Evolutionary conservation across 2,329 filamentous ascomycete genomes (phyloP).

Genomic region (Xylaria sp.): DNA sequence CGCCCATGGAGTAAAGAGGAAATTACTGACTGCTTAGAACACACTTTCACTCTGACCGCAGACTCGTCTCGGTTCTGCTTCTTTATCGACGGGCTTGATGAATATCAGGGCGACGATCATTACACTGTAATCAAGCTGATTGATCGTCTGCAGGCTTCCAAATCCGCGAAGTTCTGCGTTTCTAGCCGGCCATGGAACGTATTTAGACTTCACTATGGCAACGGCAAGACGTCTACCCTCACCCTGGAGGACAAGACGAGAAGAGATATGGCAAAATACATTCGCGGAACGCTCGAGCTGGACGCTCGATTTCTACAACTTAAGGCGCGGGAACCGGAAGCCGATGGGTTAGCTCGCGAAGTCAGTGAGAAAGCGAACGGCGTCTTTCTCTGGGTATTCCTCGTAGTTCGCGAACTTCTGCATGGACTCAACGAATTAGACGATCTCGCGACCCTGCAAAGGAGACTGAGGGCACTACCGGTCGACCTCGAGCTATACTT

Average conservation of each 20-base stretch:
- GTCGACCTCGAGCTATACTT: slow-evolving; percentile 19
- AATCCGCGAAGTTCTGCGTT: slow-evolving; percentile 19
- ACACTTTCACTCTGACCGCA: background rate
- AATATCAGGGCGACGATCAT: background rate
- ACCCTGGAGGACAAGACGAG: background rate
- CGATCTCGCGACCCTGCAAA: slow-evolving; percentile 2
- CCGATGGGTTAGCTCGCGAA: background rate
- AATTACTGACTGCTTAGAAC: background rate
- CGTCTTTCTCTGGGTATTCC: slow-evolving; percentile 21
- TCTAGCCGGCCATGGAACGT: slow-evolving; percentile 20
- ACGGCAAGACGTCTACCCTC: background rate
- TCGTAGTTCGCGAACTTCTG: slow-evolving; percentile 7
- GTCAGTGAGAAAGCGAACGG: slow-evolving; percentile 18
- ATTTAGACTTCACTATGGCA: slow-evolving; percentile 1
- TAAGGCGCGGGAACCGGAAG: background rate
- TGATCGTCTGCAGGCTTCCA: background rate
- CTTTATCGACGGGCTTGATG: slow-evolving; percentile 26
- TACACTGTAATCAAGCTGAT: slow-evolving; percentile 6
- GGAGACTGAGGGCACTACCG: slow-evolving; percentile 4
- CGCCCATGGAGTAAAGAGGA: background rate
- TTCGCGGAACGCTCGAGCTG: background rate
- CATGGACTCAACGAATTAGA: slow-evolving; percentile 17
- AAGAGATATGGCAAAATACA: background rate
- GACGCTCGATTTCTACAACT: background rate
- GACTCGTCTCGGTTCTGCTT: slow-evolving; percentile 18